These are phyloP conservation scores for Forsythia viridissima DNA, from an alignment of 257 asterid species.

Conservation along the genomic window DNA sequence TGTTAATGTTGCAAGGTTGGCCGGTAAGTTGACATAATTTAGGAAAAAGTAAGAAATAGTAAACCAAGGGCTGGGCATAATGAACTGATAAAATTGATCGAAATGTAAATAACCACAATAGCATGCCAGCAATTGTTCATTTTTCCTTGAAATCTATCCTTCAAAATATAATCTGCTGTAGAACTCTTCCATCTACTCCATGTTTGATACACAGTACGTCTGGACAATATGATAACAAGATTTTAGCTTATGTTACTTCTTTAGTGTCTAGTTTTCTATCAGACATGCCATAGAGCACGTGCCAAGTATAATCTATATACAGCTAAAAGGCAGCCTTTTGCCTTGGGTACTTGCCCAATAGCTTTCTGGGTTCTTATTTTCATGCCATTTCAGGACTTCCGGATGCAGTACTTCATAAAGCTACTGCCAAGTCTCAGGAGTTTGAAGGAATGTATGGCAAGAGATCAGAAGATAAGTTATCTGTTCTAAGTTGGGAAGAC, in stretches of 20 bases:
- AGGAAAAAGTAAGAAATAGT: background rate
- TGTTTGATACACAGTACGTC: background rate
- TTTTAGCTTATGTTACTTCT: background rate
- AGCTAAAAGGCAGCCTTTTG: background rate
- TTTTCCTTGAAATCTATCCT: background rate
- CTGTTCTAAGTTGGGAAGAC: slow-evolving; percentile 43
- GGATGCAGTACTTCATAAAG: slow-evolving; percentile 66
- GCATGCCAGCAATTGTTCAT: background rate
- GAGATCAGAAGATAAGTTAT: slow-evolving; percentile 17
- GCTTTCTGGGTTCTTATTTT: background rate
- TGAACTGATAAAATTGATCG: background rate
- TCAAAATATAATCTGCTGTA: background rate
- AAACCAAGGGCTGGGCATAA: background rate
- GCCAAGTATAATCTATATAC: background rate
- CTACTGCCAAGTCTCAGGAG: slow-evolving; percentile 71
- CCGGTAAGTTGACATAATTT: slow-evolving; percentile 50
- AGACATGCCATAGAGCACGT: background rate
- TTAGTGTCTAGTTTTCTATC: background rate
- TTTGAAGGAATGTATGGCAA: slow-evolving; percentile 68
- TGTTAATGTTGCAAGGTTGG: slow-evolving; percentile 91
- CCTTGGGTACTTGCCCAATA: background rate
- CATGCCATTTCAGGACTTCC: slow-evolving; percentile 70
- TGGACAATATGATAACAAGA: background rate
- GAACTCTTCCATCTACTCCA: background rate
- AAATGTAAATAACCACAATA: background rate